Conservation (phyloP, 805 yeast species). For the Metschnikowia bowlesiae region DNA sequence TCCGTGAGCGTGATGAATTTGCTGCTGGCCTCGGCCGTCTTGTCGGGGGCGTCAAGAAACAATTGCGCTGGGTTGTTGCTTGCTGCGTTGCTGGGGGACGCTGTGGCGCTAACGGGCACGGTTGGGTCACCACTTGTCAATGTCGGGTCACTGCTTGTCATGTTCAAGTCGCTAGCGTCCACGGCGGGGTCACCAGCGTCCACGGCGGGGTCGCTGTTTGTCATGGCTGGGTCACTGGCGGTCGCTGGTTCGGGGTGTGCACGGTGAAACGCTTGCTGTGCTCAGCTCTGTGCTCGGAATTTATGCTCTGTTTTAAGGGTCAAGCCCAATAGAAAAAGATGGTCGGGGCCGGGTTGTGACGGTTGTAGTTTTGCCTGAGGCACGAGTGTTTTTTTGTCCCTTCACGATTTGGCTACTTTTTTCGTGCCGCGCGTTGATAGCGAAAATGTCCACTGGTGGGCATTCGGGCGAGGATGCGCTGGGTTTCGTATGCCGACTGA, state of each 20-base stretch:
- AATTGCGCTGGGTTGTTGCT: constrained; percentile 18
- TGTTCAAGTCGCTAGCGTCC: too few relatives aligned
- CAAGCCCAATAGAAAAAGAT: neutral
- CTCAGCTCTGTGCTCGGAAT: too few relatives aligned
- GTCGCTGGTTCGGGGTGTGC: too few relatives aligned
- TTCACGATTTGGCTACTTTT: neutral
- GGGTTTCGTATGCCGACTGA: too few relatives aligned
- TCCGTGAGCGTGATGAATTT: constrained; percentile 54
- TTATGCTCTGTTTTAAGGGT: too few relatives aligned
- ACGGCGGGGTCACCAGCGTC: too few relatives aligned
- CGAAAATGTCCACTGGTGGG: neutral
- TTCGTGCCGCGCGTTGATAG: constrained; percentile 4
- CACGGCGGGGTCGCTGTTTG: too few relatives aligned
- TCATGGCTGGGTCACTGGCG: too few relatives aligned
- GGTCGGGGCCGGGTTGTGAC: neutral
- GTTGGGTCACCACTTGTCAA: too few relatives aligned
- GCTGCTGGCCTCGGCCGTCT: constrained; percentile 62
- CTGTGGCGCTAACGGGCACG: too few relatives aligned
- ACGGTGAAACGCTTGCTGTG: too few relatives aligned
- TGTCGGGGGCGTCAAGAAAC: constrained; percentile 44
- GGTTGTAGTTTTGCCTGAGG: neutral
- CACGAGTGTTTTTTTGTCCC: neutral
- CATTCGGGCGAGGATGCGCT: neutral
- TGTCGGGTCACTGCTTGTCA: too few relatives aligned
- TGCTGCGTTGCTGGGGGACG: neutral